Percentiles rank a stretch among this genome's conserved stretches.
Evolutionary conservation across 441 rosid species (phyloP).

Genomic region (Brassica balearica): DNA sequence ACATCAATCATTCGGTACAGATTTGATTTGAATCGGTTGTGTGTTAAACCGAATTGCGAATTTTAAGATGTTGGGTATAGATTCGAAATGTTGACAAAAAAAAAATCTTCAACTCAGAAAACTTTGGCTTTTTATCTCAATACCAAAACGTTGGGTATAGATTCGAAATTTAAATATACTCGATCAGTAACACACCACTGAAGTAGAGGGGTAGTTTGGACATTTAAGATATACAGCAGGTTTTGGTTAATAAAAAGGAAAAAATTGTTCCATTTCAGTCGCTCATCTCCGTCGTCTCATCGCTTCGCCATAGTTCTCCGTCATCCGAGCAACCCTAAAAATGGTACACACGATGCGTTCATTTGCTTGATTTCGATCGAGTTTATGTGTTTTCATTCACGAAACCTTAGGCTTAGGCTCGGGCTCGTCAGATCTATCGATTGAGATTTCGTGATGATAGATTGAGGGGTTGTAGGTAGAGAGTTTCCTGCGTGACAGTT

Average conservation of each 20-base stretch:
- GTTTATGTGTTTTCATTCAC: neutral
- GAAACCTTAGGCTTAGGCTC: neutral
- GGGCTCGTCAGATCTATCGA: conserved; percentile 23
- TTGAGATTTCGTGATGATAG: neutral
- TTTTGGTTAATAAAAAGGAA: neutral
- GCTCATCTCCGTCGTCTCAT: conserved; percentile 35
- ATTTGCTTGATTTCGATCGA: conserved; percentile 15
- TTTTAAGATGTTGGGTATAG: too few relatives aligned
- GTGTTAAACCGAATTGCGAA: too few relatives aligned
- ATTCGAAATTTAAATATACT: too few relatives aligned
- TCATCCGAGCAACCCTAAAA: conserved; percentile 26
- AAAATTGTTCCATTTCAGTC: neutral
- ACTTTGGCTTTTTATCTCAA: too few relatives aligned
- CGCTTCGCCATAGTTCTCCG: conserved; percentile 3
- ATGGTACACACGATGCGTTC: conserved; percentile 26
- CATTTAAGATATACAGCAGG: neutral
- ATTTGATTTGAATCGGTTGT: too few relatives aligned
- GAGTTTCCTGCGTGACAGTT: neutral
- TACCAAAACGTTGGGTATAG: too few relatives aligned
- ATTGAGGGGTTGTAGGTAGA: too few relatives aligned
- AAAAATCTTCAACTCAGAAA: too few relatives aligned
- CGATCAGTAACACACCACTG: neutral
- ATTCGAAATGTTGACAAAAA: too few relatives aligned
- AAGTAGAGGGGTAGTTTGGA: conserved; percentile 21
- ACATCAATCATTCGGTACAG: too few relatives aligned